A percentile compares a stretch with the other conserved stretches of the same genome.
These are phyloP conservation scores for Trapa incisa DNA, from an alignment of 345 rosid genomes.

Conservation along the genomic window DNA sequence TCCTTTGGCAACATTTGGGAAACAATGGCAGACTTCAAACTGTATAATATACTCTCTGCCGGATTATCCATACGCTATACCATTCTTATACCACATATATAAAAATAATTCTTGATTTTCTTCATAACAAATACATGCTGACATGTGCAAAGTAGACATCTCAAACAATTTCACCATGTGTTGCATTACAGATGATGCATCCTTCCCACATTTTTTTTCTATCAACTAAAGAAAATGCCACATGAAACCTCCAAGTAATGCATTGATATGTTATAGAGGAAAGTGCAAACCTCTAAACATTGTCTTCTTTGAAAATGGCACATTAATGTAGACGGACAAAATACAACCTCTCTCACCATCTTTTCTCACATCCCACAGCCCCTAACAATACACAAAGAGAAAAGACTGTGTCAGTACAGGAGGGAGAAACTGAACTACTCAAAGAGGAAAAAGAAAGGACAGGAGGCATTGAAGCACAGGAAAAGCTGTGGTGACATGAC, in stretches of 20 bases:
- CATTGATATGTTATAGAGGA: background rate
- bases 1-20: too few relatives aligned
- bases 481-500: too few relatives aligned
- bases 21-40: too few relatives aligned
- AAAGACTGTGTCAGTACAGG: background rate
- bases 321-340: slow-evolving; percentile 52
- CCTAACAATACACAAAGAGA: slow-evolving; percentile 28
- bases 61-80: too few relatives aligned
- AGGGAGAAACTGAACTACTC: too few relatives aligned
- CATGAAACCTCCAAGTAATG: background rate
- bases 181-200: background rate
- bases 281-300: slow-evolving; percentile 72
- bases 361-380: slow-evolving; percentile 63
- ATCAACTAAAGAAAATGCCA: background rate
- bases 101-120: too few relatives aligned
- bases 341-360: slow-evolving; percentile 51
- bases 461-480: too few relatives aligned
- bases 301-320: slow-evolving; percentile 79
- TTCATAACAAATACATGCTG: too few relatives aligned
- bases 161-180: background rate
- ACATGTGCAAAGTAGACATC: background rate
- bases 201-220: background rate
- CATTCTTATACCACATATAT: too few relatives aligned
- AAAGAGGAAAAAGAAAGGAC: too few relatives aligned
- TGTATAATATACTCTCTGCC: too few relatives aligned